Evolutionary conservation across 495 filamentous ascomycete genomes (phyloP).

Genomic region (Margaritispora aquatica): DNA sequence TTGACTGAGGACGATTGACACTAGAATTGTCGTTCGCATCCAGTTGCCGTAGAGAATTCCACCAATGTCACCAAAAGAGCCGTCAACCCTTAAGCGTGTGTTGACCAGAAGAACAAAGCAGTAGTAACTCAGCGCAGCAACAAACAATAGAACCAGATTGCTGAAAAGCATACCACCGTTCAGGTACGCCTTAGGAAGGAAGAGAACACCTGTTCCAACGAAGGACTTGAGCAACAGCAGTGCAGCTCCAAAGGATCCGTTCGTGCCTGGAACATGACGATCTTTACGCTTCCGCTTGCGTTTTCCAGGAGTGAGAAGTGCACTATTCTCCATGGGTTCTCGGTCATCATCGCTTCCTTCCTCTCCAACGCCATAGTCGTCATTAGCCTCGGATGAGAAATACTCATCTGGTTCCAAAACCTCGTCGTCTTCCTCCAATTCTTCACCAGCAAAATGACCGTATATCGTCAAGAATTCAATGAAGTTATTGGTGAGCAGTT

Average conservation of each 20-base stretch:
- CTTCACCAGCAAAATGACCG: constrained; percentile 95
- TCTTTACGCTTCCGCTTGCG: constrained; percentile 66
- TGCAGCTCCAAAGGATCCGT: constrained; percentile 64
- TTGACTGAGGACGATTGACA: constrained; percentile 88
- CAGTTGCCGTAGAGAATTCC: constrained; percentile 83
- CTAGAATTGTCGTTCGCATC: constrained; percentile 81
- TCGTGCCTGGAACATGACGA: constrained; percentile 63
- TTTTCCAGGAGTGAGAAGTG: constrained; percentile 66
- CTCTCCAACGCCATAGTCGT: constrained; percentile 24
- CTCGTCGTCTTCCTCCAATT: constrained; percentile 93
- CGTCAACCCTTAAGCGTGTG: constrained; percentile 75
- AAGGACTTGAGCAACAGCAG: constrained; percentile 91
- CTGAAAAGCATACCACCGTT: constrained; percentile 98
- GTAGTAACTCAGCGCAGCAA: constrained; percentile 85
- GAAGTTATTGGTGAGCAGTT: constrained; percentile 81
- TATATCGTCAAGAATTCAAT: constrained; percentile 92
- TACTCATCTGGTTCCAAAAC: constrained; percentile 78
- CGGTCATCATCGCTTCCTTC: constrained; percentile 55
- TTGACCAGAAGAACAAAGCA: constrained; percentile 91
- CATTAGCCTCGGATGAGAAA: constrained; percentile 34
- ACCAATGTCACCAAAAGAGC: constrained; percentile 94
- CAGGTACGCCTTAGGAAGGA: constrained; percentile 83
- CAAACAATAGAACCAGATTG: constrained; percentile 76
- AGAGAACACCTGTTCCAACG: constrained; percentile 95
- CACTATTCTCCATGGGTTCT: constrained; percentile 74